Percentiles rank a stretch among this genome's conserved stretches.
These are phyloP conservation scores for Linderniella brevidens DNA, from an alignment of 257 asterid species.

Conservation along the genomic window DNA sequence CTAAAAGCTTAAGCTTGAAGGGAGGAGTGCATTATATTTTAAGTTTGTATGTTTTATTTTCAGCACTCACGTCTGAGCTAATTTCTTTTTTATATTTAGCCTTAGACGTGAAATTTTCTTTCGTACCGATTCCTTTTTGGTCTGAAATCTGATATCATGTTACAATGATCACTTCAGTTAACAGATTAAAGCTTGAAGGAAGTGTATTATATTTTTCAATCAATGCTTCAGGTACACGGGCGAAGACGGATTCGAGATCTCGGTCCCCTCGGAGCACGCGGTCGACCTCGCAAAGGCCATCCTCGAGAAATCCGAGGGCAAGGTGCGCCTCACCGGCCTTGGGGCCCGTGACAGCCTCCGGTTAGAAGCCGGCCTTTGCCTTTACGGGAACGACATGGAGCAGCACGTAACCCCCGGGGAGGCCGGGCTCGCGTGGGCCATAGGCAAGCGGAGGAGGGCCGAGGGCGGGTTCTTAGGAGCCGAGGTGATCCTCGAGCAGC, in stretches of 20 bases:
- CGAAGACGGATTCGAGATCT: conserved; percentile 97
- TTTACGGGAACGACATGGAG: conserved; percentile 98
- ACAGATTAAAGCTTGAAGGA: too few species aligned
- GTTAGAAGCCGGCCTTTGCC: conserved; percentile 85
- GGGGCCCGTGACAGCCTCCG: conserved; percentile 99
- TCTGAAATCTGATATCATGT: too few species aligned
- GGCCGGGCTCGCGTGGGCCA: conserved; percentile 96
- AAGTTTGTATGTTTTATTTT: too few species aligned
- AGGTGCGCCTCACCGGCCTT: conserved; percentile 62
- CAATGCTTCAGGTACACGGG: conserved; percentile 67
- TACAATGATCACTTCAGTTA: too few species aligned
- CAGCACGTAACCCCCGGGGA: conserved; percentile 88
- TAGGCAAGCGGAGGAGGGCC: conserved; percentile 90
- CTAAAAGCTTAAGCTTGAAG: background rate
- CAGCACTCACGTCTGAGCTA: too few species aligned
- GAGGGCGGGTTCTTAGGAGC: conserved; percentile 97
- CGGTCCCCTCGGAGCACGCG: conserved; percentile 83
- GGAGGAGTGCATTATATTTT: too few species aligned
- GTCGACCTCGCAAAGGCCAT: conserved; percentile 88
- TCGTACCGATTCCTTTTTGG: too few species aligned
- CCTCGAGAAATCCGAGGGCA: conserved; percentile 84
- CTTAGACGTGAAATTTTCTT: too few species aligned
- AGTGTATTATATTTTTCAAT: background rate
- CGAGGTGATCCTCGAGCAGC: conserved; percentile 72
- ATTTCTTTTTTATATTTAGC: too few species aligned